Conservation (phyloP, 192 early-diverging fungal species). For the Piromyces finnis region DNA sequence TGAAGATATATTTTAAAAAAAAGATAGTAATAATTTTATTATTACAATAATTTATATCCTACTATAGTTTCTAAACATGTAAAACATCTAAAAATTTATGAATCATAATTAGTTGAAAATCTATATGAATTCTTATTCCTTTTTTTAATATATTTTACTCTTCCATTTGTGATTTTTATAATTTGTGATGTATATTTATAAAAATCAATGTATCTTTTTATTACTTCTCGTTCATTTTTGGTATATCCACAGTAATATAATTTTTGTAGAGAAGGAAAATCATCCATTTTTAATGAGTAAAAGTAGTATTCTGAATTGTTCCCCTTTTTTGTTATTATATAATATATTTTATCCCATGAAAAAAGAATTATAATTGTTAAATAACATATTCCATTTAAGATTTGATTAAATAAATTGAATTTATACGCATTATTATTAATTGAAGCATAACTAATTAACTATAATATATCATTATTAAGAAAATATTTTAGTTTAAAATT, state of each 20-base stretch:
- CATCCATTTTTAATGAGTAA: background rate
- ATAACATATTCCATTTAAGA: background rate
- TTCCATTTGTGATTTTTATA: background rate
- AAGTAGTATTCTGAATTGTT: background rate
- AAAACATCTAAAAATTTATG: no score
- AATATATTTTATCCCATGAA: background rate
- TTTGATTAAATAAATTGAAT: background rate
- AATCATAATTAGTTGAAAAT: no score
- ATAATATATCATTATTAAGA: no score
- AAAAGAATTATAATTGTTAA: background rate
- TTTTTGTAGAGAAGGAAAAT: background rate
- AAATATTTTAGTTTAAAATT: no score
- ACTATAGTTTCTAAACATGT: no score
- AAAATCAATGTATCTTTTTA: background rate
- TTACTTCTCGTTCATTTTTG: background rate
- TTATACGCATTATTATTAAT: background rate
- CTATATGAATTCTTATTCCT: background rate
- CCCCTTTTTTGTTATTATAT: background rate
- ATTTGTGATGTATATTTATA: background rate
- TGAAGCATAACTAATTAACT: no score
- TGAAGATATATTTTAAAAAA: no score
- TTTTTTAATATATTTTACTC: background rate
- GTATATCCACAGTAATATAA: background rate
- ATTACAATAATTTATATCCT: no score
- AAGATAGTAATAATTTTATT: no score